phyloP scores from a whole-genome alignment of 208 protist genomes.

The Leishmania arabica region DNA sequence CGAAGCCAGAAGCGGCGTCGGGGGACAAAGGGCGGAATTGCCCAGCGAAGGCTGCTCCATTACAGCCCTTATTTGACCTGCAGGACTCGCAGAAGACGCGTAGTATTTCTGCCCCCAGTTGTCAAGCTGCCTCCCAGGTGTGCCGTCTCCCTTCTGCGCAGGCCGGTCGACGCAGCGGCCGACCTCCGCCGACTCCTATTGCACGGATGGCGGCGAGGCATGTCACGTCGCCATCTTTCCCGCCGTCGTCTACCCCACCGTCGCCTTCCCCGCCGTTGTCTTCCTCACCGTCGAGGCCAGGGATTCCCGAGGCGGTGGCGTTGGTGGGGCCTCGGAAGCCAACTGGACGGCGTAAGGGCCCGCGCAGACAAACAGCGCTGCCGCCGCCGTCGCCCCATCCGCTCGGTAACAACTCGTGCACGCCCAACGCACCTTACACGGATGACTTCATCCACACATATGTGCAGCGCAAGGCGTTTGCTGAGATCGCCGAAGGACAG shows the following conservation, averaged over 20 bases:
- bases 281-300: background rate
- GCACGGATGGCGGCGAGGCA: background rate
- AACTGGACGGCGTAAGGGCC: background rate
- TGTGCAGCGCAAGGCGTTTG: conserved; percentile 27
- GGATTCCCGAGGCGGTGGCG: background rate
- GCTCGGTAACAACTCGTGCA: conserved; percentile 1
- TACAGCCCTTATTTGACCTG: background rate
- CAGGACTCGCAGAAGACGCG: background rate
- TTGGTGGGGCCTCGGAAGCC: background rate
- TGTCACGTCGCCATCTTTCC: background rate
- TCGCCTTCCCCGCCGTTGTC: background rate
- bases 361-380: background rate
- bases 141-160: background rate
- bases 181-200: background rate
- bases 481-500: conserved; percentile 17
- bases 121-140: background rate
- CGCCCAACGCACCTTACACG: background rate
- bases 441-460: conserved; percentile 12
- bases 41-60: background rate
- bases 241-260: background rate
- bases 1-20: background rate
- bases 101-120: background rate
- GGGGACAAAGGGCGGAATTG: background rate
- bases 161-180: background rate
- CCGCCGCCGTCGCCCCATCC: background rate